phyloP scores from a whole-genome alignment of 495 filamentous ascomycete species.

The Zalerion maritima region DNA sequence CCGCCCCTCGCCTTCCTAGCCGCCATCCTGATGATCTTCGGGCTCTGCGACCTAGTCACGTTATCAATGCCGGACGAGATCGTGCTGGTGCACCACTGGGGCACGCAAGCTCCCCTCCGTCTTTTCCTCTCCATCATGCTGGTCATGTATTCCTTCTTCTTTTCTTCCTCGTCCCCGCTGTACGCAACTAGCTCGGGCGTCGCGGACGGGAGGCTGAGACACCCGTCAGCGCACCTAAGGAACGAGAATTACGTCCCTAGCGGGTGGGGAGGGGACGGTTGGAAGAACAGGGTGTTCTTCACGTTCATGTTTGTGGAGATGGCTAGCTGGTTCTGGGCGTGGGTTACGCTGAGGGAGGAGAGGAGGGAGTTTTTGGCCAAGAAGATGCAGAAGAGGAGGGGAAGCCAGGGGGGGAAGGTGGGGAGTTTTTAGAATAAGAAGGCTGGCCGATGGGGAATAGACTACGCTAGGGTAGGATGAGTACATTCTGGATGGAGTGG shows the following conservation, averaged over 20 bases:
- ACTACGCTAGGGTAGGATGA: too few relatives aligned
- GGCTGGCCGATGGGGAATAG: too few relatives aligned
- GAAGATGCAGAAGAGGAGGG: conserved; percentile 19
- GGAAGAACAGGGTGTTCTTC: conserved; percentile 72
- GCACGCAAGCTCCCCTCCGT: conserved; percentile 51
- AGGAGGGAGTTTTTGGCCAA: conserved; percentile 19
- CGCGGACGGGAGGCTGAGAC: conserved; percentile 9
- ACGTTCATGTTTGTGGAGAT: conserved; percentile 76
- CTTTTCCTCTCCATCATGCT: conserved; percentile 50
- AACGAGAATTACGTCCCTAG: conserved; percentile 14
- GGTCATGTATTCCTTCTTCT: conserved; percentile 54
- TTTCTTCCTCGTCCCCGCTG: conserved; percentile 25
- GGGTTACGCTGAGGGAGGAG: conserved; percentile 39
- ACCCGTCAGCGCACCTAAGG: conserved; percentile 12
- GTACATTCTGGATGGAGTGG: too few relatives aligned
- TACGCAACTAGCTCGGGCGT: conserved; percentile 11
- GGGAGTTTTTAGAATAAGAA: too few relatives aligned
- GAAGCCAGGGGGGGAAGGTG: conserved; percentile 6
- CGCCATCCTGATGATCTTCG: conserved; percentile 49
- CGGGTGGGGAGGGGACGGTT: conserved; percentile 34
- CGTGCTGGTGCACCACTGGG: conserved; percentile 46
- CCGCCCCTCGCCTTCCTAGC: conserved; percentile 58
- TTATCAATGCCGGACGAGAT: conserved; percentile 59
- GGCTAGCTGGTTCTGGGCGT: conserved; percentile 77
- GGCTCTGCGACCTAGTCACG: conserved; percentile 58